Conservation (phyloP, 768 basidiomycete species). For the Serendipita vermifera region DNA sequence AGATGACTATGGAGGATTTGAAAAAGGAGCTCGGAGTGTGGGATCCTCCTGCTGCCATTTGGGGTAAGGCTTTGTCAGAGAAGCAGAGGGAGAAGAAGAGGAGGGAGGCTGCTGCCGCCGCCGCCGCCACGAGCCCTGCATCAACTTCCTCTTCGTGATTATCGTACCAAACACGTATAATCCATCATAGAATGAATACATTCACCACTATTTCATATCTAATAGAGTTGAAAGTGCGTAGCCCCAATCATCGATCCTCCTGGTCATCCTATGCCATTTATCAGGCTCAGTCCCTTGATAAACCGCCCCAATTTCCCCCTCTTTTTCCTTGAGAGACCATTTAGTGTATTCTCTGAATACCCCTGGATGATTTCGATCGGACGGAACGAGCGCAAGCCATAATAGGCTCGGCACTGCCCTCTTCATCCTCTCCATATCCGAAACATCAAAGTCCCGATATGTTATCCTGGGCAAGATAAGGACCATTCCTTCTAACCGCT, state of each 20-base stretch:
- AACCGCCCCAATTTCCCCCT: neutral
- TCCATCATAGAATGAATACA: neutral
- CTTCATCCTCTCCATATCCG: neutral
- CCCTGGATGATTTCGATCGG: neutral
- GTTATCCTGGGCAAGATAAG: neutral
- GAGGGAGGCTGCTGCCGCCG: slow-evolving; percentile 9
- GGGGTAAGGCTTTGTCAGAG: slow-evolving; percentile 53
- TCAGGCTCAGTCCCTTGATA: neutral
- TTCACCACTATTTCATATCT: neutral
- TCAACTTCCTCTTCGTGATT: neutral
- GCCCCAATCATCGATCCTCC: neutral
- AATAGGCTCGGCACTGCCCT: neutral
- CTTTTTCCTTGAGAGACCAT: neutral
- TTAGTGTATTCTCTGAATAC: neutral
- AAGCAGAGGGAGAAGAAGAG: slow-evolving; percentile 38
- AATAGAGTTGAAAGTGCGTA: neutral
- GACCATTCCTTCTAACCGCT: neutral
- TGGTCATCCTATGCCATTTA: neutral
- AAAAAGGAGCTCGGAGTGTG: slow-evolving; percentile 74
- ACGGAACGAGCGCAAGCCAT: neutral
- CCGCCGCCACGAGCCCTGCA: neutral
- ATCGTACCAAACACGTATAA: neutral
- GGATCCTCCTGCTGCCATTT: slow-evolving; percentile 64
- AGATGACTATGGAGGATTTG: slow-evolving; percentile 66
- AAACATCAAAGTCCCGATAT: neutral